A percentile compares a stretch with the other conserved stretches of the same genome.
These are phyloP conservation scores for Blastomyces percursus DNA, from an alignment of 2,329 filamentous ascomycete genomes.

Conservation along the genomic window DNA sequence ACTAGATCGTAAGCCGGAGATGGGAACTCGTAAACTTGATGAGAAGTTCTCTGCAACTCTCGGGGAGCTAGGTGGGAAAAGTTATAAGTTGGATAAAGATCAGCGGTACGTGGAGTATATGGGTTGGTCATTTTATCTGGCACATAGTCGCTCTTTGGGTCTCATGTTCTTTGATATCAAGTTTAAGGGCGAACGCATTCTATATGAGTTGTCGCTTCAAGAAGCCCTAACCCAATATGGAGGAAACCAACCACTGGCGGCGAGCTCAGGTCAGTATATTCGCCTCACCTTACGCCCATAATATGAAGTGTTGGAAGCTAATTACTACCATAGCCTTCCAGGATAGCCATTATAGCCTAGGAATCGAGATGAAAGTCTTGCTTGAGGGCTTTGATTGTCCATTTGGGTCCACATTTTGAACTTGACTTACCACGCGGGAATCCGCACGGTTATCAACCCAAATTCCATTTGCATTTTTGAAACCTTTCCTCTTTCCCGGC, in stretches of 20 bases:
- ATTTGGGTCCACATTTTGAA: constrained; percentile 20
- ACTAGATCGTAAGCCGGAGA: constrained; percentile 8
- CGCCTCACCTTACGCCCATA: not conserved
- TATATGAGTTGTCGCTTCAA: constrained; percentile 45
- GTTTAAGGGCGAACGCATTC: constrained; percentile 41
- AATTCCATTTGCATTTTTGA: constrained; percentile 49
- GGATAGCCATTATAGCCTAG: constrained; percentile 26
- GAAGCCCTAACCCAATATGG: constrained; percentile 46
- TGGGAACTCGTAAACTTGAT: constrained; percentile 9
- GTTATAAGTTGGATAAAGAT: constrained; percentile 34
- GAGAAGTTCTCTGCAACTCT: constrained; percentile 20
- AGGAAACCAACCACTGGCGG: constrained; percentile 15
- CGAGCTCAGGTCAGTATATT: constrained; percentile 15
- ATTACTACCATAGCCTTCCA: constrained; percentile 17
- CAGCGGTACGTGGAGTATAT: constrained; percentile 43
- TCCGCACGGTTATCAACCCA: constrained; percentile 23
- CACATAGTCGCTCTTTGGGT: constrained; percentile 36
- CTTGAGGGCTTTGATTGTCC: constrained; percentile 22
- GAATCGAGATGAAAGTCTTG: constrained; percentile 14
- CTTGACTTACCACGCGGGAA: constrained; percentile 19
- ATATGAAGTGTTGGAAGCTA: not conserved
- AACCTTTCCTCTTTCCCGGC: constrained; percentile 41
- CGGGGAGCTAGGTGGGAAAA: constrained; percentile 30
- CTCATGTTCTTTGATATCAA: constrained; percentile 41
- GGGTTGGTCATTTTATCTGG: constrained; percentile 44